Evolutionary conservation across 2,329 filamentous ascomycete species (phyloP).

Genomic region (Fusarium sp.): DNA sequence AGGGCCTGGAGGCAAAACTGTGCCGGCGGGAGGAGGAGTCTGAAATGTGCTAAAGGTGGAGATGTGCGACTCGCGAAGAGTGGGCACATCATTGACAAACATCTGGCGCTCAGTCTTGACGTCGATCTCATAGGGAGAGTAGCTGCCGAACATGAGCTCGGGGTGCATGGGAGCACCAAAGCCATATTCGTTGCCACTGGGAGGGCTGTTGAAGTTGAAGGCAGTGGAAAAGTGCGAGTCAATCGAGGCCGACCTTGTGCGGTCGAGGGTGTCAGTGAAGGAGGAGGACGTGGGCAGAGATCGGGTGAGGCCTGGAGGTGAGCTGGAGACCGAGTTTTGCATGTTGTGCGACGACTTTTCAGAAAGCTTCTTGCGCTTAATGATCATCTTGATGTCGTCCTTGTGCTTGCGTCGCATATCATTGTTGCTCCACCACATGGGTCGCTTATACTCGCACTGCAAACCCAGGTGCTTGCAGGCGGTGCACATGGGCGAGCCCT

Average conservation of each 20-base stretch:
- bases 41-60: conserved; percentile 95
- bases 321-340: conserved; percentile 66
- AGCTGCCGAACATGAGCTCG: conserved; percentile 69
- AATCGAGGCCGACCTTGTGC: conserved; percentile 80
- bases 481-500: conserved; percentile 71
- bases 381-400: conserved; percentile 95
- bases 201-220: conserved; percentile 79
- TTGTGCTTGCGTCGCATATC: conserved; percentile 89
- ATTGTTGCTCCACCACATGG: conserved; percentile 97
- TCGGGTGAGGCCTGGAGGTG: conserved; percentile 83
- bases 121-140: conserved; percentile 90
- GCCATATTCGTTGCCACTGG: conserved; percentile 66
- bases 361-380: conserved; percentile 94
- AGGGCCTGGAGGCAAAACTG: conserved; percentile 72
- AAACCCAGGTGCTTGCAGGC: conserved; percentile 82
- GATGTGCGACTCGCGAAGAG: conserved; percentile 85
- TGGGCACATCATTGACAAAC: conserved; percentile 91
- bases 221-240: conserved; percentile 81
- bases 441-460: conserved; percentile 94
- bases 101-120: conserved; percentile 96
- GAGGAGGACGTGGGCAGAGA: conserved; percentile 85
- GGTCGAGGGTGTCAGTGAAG: conserved; percentile 79
- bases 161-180: conserved; percentile 74
- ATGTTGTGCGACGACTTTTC: conserved; percentile 79
- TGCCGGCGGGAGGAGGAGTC: conserved; percentile 78